Base-by-base conservation (phyloP, 805 yeast species). In the Isabelozyma heimii region DNA sequence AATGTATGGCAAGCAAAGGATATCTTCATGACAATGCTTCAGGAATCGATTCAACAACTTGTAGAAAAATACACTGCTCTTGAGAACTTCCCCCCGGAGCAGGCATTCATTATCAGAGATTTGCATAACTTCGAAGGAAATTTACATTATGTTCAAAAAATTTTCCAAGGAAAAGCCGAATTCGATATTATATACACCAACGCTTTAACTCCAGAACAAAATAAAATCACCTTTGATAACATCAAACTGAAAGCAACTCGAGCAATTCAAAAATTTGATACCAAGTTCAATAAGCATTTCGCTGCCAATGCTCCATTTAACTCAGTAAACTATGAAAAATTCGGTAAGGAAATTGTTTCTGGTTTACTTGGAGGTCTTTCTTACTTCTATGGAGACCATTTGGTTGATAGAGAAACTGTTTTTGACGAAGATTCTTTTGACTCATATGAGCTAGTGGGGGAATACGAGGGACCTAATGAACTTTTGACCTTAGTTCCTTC, bases 331-430 rank as follows among this genome's bases (percentile, higher is more conserved):
- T 75, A 84, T 57, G 59, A 64, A 27, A 55, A 57, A 8, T 91
- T 94, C 69, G 96, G 91, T 1, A 76, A 87, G 57, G 91, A 89
- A 56, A 73, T 90, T 39, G 61, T 92, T 8, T 87, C 97, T 0
- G 92, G 91, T 48, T 73, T 94, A 41, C 63, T 89, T 48, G 99
- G 97, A 16, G 98, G 98, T 12, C 78, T 94, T 46, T 89, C 96
- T 2, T 91, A 90, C 66, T 87, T 87, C 59, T 76, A 88, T 59
- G 98, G 99, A 33, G 87, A 84, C 46, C 88, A 86, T 45, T 60
- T 87, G 44, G 94, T 94, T 20, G 97, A 91, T 62, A 73, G 96
- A 55, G 75, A 76, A 5, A 82, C 89, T 0, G 72, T 75, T 4
- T 72, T 84, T 33, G 89, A 85, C 55, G 91, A 87, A 49, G 88